Evolutionary conservation across 441 rosid species (phyloP), one percentile per base, ranked within the genome.

Genomic region (Codiaeum variegatum): DNA sequence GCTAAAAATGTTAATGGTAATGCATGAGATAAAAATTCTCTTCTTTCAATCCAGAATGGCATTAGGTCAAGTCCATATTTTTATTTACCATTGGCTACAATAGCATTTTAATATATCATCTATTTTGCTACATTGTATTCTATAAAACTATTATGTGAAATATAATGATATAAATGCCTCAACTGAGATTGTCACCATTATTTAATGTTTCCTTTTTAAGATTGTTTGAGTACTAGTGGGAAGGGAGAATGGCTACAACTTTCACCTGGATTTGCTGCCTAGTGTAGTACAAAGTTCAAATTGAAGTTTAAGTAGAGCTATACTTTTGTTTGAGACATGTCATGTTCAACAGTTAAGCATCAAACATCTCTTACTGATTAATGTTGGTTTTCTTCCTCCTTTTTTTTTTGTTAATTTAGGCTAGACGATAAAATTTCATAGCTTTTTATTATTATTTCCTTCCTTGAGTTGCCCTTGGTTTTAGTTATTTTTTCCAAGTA

Each of bases 261-360:
- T 74, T 94, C 96, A 10, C 72, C 86, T 62, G 93, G 93, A 74
- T 90, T 94, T 85, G 94, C 93, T 66, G 84, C 83, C 63, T 94
- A n/a, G 91, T 23, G 47, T 94, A 74, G 94, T 96, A 0, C 96
- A 88, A 74, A 94, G 90, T 80, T 92, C 99, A 62, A 91, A 87
- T 69, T 87, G 97, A 69, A 92, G 88, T 80, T 86, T 94, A 54
- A 83, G 98, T 80, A 88, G 96, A 80, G 98, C 97, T 64, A 83
- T 95, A 69, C 85, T 95, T 73, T 88, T 91, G 42, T 85, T 95
- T 78, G 98, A 92, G 82, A 92, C 96, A 70, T 91, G 96, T 65
- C 91, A 88, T 76, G 96, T 92, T 55, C 98, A 92, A 83, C 94
- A 92, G 99, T 94, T 82, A 86, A 83, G 89, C 55, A 75, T 82